These are phyloP conservation scores for Fusarium proliferatum DNA, from an alignment of 2,329 filamentous ascomycete genomes.

Conservation along the genomic window DNA sequence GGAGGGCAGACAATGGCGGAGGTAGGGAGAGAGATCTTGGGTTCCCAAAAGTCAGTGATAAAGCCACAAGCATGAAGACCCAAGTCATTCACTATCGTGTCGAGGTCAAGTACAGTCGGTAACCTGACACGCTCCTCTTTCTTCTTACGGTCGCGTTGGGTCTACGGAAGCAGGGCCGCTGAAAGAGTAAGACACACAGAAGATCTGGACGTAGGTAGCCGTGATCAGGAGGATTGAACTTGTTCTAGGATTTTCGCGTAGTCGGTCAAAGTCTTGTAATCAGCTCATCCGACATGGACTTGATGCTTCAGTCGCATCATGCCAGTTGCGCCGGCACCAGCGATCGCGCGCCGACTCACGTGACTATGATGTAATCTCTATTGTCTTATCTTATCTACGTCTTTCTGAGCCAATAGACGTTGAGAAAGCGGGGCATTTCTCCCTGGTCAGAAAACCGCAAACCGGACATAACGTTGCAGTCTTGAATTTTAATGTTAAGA, in stretches of 20 bases:
- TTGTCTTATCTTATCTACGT: rapidly evolving
- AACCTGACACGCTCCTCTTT: neutral
- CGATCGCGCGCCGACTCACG: neutral
- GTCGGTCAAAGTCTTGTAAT: too few species aligned
- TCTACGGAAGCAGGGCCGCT: neutral
- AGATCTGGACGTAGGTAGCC: rapidly evolving
- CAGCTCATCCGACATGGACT: too few species aligned
- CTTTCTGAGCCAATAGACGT: rapidly evolving
- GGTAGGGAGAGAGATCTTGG: rapidly evolving
- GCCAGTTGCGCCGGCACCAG: neutral
- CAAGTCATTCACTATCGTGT: rapidly evolving
- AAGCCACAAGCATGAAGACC: too few species aligned
- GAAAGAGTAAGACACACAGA: neutral
- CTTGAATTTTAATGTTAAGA: rapidly evolving
- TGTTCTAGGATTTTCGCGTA: rapidly evolving
- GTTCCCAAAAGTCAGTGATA: rapidly evolving
- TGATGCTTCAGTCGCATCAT: neutral
- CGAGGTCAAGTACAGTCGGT: neutral
- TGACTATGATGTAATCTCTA: neutral
- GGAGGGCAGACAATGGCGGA: too few species aligned
- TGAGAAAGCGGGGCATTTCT: rapidly evolving
- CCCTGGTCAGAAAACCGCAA: rapidly evolving
- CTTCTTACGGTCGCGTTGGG: neutral
- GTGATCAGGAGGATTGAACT: rapidly evolving
- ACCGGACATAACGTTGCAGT: rapidly evolving